These are phyloP conservation scores for Crepidotus variabilis DNA, from an alignment of 768 basidiomycete species.

Conservation along the genomic window DNA sequence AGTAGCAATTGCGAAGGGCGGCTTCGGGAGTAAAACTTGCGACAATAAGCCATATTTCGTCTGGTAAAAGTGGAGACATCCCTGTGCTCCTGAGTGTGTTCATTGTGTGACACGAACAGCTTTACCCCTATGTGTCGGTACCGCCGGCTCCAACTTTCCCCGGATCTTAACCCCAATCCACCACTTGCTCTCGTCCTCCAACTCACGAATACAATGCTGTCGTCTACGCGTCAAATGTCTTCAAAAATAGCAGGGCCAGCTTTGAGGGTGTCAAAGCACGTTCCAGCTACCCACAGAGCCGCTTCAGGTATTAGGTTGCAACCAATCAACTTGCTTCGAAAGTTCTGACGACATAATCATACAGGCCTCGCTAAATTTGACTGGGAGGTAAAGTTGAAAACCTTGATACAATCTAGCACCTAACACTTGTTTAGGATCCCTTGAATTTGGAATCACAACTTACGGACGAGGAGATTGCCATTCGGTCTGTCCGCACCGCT, in stretches of 20 bases:
- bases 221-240: conserved; percentile 10
- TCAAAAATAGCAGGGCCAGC: conserved; percentile 7
- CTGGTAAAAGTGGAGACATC: too few relatives aligned
- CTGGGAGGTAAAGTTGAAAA: conserved; percentile 34
- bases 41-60: background rate
- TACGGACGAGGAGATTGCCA: conserved; percentile 86
- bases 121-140: too few relatives aligned
- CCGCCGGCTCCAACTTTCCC: background rate
- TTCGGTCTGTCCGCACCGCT: conserved; percentile 57
- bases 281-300: conserved; percentile 18
- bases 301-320: conserved; percentile 23
- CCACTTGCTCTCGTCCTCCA: background rate
- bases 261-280: conserved; percentile 2
- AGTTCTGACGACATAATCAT: background rate
- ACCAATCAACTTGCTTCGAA: background rate
- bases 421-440: conserved; percentile 62
- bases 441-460: conserved; percentile 74
- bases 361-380: conserved; percentile 38
- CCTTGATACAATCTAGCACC: background rate
- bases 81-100: too few relatives aligned
- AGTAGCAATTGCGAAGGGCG: background rate
- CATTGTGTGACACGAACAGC: too few relatives aligned
- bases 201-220: conserved; percentile 8
- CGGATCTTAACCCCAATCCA: background rate
- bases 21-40: background rate